These are phyloP conservation scores for Xylaria sp. DNA, from an alignment of 2,329 filamentous ascomycete genomes.

Conservation along the genomic window DNA sequence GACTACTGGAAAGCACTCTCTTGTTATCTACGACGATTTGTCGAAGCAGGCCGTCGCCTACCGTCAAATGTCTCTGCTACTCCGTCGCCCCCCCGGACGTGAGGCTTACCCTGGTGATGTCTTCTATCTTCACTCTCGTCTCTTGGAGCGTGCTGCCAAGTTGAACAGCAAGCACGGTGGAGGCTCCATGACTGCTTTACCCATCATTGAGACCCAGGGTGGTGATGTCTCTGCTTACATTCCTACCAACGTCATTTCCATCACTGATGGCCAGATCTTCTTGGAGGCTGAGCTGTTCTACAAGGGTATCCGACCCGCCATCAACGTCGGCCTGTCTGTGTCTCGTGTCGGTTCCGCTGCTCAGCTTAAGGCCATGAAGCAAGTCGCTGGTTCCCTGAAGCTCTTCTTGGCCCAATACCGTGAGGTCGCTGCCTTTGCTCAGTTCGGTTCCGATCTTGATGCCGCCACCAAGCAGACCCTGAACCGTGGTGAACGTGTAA, in stretches of 20 bases:
- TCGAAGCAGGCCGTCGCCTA: conserved; percentile 98
- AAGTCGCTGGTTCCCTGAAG: conserved; percentile 99
- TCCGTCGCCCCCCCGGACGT: conserved; percentile 97
- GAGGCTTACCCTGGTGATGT: conserved; percentile 99
- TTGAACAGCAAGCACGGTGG: conserved; percentile 94
- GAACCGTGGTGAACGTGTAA: conserved; percentile 94
- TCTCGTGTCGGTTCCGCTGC: conserved; percentile 99
- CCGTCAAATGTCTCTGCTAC: conserved; percentile 98
- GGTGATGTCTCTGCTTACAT: conserved; percentile 99
- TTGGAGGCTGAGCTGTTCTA: conserved; percentile 99
- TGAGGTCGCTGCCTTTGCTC: conserved; percentile 99
- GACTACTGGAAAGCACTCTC: conserved; percentile 84
- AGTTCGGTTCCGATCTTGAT: conserved; percentile 99
- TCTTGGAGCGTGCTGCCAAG: conserved; percentile 99
- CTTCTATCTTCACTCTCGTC: conserved; percentile 99
- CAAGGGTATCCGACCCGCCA: conserved; percentile 99
- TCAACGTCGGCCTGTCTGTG: conserved; percentile 99
- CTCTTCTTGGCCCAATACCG: conserved; percentile 99
- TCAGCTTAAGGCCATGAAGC: conserved; percentile 99
- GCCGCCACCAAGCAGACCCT: conserved; percentile 99
- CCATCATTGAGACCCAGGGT: conserved; percentile 99
- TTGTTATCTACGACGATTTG: conserved; percentile 93
- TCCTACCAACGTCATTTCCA: conserved; percentile 99
- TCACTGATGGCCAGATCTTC: conserved; percentile 99
- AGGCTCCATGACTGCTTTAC: conserved; percentile 96